Evolutionary conservation across 306 rosid genomes (phyloP).

Genomic region (Acacia crassicarpa): DNA sequence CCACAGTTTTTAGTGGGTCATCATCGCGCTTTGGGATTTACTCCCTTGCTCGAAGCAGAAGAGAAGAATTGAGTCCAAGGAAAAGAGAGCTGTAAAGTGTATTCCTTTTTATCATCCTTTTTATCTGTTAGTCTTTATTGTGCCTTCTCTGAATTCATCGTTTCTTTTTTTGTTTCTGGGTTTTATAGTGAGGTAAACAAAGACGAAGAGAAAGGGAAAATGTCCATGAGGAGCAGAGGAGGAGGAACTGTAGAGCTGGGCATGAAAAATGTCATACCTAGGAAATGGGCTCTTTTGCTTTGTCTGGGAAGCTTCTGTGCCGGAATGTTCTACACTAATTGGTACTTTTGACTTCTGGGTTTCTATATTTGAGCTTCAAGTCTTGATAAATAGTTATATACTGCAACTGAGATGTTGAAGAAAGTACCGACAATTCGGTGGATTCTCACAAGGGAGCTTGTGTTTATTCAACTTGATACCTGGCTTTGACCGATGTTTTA

Average conservation of each 20-base stretch:
- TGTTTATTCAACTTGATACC: neutral
- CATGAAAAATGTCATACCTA: constrained; percentile 49
- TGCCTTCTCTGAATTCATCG: neutral
- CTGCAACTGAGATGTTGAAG: neutral
- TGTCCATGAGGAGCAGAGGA: constrained; percentile 69
- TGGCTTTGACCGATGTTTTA: constrained; percentile 1
- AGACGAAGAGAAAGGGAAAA: constrained; percentile 27
- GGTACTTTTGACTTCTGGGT: constrained; percentile 53
- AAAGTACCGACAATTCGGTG: neutral
- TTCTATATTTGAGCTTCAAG: constrained; percentile 27
- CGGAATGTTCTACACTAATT: constrained; percentile 74
- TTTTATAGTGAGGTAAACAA: constrained; percentile 23
- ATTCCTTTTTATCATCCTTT: constrained; percentile 7
- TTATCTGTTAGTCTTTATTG: neutral
- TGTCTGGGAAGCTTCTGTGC: constrained; percentile 86
- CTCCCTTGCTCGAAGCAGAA: constrained; percentile 28
- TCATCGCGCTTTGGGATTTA: constrained; percentile 16
- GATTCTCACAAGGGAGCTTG: constrained; percentile 21
- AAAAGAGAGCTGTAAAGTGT: constrained; percentile 28
- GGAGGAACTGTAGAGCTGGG: constrained; percentile 51
- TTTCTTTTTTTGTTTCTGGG: neutral
- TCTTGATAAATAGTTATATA: constrained; percentile 19
- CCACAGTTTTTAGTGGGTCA: constrained; percentile 15
- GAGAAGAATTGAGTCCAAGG: constrained; percentile 3
- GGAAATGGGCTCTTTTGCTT: constrained; percentile 68